These are phyloP conservation scores for Teratosphaeria gauchensis DNA, from an alignment of 2,329 filamentous ascomycete species.

Conservation along the genomic window DNA sequence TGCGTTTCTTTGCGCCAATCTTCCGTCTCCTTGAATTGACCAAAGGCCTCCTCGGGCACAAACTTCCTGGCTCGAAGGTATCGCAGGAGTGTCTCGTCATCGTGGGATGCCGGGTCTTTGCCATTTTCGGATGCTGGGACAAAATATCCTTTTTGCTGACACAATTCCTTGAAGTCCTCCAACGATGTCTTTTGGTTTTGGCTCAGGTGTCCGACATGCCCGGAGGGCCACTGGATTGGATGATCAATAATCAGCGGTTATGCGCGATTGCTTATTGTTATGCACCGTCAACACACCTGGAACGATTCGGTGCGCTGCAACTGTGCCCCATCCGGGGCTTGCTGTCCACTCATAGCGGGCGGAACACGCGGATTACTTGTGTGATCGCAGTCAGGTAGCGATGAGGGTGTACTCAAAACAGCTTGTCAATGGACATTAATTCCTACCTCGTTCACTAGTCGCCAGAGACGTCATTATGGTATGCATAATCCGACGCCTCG, in stretches of 20 bases:
- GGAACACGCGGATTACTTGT: not conserved
- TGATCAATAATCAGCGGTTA: not conserved
- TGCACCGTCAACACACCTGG: slow-evolving; percentile 6
- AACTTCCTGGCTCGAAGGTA: slow-evolving; percentile 81
- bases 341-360: not conserved
- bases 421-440: not conserved
- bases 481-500: not conserved
- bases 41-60: slow-evolving; percentile 63
- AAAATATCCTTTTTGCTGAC: slow-evolving; percentile 57
- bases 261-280: not conserved
- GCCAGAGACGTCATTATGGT: not conserved
- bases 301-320: slow-evolving; percentile 9
- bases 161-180: slow-evolving; percentile 59
- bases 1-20: slow-evolving; percentile 75
- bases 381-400: not conserved
- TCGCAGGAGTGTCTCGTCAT: slow-evolving; percentile 67
- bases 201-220: slow-evolving; percentile 72
- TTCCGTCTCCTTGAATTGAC: slow-evolving; percentile 81
- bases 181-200: slow-evolving; percentile 59
- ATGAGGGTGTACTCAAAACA: not conserved
- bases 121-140: slow-evolving; percentile 35
- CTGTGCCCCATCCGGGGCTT: not conserved
- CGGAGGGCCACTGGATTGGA: slow-evolving; percentile 50
- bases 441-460: not conserved
- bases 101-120: slow-evolving; percentile 47